Percentiles rank a stretch among this genome's conserved stretches.
Conservation (phyloP, 139 green algal species). For the Prasinococcaceae sp. region DNA sequence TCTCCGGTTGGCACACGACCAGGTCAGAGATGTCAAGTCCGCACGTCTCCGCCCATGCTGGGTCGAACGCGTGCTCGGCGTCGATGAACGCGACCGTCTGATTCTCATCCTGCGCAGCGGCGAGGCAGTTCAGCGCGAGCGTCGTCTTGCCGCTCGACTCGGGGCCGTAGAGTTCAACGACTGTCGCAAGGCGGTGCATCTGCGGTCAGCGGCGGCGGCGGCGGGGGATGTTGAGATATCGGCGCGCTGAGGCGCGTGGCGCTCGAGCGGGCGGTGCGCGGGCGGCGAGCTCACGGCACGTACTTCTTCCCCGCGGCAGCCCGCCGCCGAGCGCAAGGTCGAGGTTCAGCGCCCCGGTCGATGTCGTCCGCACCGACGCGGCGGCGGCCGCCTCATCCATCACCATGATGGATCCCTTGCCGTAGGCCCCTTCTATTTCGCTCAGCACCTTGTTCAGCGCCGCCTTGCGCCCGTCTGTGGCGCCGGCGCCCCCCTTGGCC, state of each 20-base stretch:
- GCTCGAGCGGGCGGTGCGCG: too few species aligned
- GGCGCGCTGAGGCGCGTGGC: too few species aligned
- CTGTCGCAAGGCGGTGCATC: background rate
- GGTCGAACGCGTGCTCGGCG: conserved; percentile 88
- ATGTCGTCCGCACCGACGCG: conserved; percentile 39
- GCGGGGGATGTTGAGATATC: too few species aligned
- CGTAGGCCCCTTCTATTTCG: conserved; percentile 32
- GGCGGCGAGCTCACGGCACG: too few species aligned
- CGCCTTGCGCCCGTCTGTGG: too few species aligned
- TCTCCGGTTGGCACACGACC: conserved; percentile 58
- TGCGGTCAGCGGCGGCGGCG: too few species aligned
- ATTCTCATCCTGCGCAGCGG: conserved; percentile 44
- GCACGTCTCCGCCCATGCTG: conserved; percentile 44
- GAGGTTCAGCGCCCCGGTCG: conserved; percentile 63
- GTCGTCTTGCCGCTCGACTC: conserved; percentile 90
- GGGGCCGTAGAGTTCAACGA: conserved; percentile 68
- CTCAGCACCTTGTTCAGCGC: conserved; percentile 20
- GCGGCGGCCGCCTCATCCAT: conserved; percentile 19
- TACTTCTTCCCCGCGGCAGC: conserved; percentile 49
- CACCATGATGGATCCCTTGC: conserved; percentile 54
- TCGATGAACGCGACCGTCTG: conserved; percentile 70
- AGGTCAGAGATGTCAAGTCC: conserved; percentile 54
- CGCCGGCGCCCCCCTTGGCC: too few species aligned
- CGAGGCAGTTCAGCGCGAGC: conserved; percentile 83
- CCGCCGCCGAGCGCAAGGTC: conserved; percentile 67